Base-by-base conservation (phyloP, 768 basidiomycete species). In the Fomitopsis pulvina region DNA sequence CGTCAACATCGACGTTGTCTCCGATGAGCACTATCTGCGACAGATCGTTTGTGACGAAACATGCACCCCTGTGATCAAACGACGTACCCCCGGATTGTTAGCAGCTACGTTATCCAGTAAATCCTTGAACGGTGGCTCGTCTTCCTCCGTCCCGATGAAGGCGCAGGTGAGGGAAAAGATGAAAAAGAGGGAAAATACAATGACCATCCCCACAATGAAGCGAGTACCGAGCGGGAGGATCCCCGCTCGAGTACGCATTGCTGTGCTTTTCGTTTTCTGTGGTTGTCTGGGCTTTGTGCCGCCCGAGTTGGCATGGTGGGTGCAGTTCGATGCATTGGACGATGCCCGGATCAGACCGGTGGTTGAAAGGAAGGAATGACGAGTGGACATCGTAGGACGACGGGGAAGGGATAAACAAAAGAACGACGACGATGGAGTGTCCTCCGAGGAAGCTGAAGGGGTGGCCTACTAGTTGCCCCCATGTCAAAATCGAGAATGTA, bases 1-100 rank as follows among this genome's bases (percentile, higher is more conserved):
- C 63, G 55, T 81, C 80, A 10, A 80, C 71, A 53, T 80, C 79
- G 4, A 80, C 75, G 46, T 71, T 74, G 53, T 80, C 78, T 5
- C 79, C 80, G 2, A 80, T 57, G 32, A 81, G 66, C 2, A 80
- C 73, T 41, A 81, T 65, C 80, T 81, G 50, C 4, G 44, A 22
- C 21, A 18, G 22, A 8, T 18, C 34, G 3, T 37, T 16, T n/a
- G 14, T 38, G 10, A 16, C 37, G 6, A 11, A 24, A 10, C 16
- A 18, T 27, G n/a, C 6, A 18, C 3, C 16, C 21, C 14, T 46
- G 26, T 14, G 25, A 25, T 43, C 14, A 10, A 3, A 5, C 27
- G 41, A 20, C 70, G 52, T 63, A 79, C 79, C 43, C 78, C 78
- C 46, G 78, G 77, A 41, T 63, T 65, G 18, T 60, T 65, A 18